phyloP scores from a whole-genome alignment of 208 protist genomes.

The Acanthamoeba lenticulata region DNA sequence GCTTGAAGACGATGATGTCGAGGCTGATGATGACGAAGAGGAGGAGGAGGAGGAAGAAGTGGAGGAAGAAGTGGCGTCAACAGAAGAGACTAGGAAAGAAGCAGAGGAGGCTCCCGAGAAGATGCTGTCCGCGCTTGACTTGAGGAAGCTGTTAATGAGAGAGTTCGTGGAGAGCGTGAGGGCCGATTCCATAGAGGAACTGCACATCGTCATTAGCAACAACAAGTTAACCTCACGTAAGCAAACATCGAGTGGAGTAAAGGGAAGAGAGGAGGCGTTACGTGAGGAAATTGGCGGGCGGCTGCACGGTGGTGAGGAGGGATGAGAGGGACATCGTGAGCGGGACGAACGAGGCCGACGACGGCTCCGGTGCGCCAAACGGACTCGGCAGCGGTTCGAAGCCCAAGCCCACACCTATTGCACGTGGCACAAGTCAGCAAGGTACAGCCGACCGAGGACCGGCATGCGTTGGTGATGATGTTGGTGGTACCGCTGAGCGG shows the following conservation, averaged over 20 bases:
- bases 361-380: not conserved
- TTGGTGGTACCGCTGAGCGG: not conserved
- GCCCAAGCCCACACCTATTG: not conserved
- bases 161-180: constrained; percentile 15
- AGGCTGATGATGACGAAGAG: not conserved
- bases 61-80: no score
- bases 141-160: constrained; percentile 25
- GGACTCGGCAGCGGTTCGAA: not conserved
- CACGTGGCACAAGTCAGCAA: no score
- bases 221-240: no score
- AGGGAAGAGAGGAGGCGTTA: no score
- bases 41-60: not conserved
- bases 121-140: not conserved
- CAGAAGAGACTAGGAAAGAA: no score
- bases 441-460: not conserved
- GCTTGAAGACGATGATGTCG: not conserved
- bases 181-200: not conserved
- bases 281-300: not conserved
- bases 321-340: not conserved
- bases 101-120: not conserved
- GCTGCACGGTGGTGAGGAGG: not conserved
- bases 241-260: no score
- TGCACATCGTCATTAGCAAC: no score
- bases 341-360: not conserved
- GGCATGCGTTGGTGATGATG: no score